Conservation (phyloP, 306 rosid genomes). For the Clitoria ternatea region DNA sequence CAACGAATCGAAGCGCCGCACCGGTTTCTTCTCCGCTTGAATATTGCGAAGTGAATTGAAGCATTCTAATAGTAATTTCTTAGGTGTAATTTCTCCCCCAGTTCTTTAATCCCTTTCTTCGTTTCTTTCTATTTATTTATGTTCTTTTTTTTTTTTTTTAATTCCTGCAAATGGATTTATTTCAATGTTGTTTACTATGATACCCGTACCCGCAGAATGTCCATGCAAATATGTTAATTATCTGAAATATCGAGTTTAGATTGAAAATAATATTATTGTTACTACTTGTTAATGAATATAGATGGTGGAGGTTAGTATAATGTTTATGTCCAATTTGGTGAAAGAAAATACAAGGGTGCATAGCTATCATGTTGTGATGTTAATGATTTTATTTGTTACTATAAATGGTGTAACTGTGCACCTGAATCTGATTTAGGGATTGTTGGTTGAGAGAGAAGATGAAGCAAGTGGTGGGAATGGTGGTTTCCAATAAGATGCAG, state of each 20-base stretch:
- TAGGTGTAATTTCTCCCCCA: not conserved
- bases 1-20: not conserved
- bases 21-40: not conserved
- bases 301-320: not conserved
- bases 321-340: not conserved
- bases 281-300: not conserved
- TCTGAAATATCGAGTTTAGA: not conserved
- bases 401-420: not conserved
- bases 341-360: not conserved
- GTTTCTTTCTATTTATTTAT: not conserved
- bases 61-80: not conserved
- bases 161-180: not conserved
- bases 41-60: not conserved
- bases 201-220: not conserved
- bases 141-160: not conserved
- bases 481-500: slow-evolving; percentile 97
- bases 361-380: not conserved
- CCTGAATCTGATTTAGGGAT: slow-evolving; percentile 19
- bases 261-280: not conserved
- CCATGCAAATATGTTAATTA: not conserved
- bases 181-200: not conserved
- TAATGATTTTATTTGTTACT: not conserved
- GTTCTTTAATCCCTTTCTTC: not conserved
- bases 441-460: slow-evolving; percentile 35
- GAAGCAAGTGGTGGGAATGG: slow-evolving; percentile 89